These are phyloP conservation scores for Globisporangium splendens DNA, from an alignment of 352 stramenopile species.

Conservation along the genomic window DNA sequence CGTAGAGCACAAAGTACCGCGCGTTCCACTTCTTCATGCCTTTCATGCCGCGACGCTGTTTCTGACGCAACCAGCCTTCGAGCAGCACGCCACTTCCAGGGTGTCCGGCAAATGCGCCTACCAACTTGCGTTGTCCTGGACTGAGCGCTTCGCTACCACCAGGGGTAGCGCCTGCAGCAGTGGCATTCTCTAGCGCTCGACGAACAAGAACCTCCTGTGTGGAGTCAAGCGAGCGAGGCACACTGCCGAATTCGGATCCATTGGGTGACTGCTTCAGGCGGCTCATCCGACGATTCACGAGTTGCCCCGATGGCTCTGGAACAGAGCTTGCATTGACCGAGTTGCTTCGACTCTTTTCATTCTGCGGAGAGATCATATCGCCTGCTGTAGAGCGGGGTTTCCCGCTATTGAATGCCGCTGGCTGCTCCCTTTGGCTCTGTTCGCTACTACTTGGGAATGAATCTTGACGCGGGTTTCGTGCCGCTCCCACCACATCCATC, in stretches of 20 bases:
- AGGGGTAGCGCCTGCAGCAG: constrained; percentile 7
- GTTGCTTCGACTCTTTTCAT: constrained; percentile 3
- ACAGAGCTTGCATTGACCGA: constrained; percentile 13
- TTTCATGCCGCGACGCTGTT: constrained; percentile 73
- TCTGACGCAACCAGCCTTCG: constrained; percentile 79
- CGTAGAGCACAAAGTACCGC: constrained; percentile 79
- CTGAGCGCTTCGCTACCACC: constrained; percentile 22
- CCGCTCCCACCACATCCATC: no score
- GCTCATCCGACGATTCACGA: constrained; percentile 51
- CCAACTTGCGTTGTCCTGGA: constrained; percentile 48
- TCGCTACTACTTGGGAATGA: background rate
- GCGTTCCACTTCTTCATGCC: constrained; percentile 85
- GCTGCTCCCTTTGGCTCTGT: background rate
- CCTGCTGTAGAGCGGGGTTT: background rate
- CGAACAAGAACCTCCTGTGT: constrained; percentile 11
- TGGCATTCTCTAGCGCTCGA: constrained; percentile 19
- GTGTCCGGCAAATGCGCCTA: constrained; percentile 41
- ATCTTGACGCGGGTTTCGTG: background rate
- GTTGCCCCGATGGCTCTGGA: constrained; percentile 4
- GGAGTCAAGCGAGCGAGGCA: constrained; percentile 14
- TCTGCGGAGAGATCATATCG: constrained; percentile 5
- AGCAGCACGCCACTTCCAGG: constrained; percentile 69
- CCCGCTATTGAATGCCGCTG: background rate
- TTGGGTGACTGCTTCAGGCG: constrained; percentile 44
- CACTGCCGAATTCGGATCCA: constrained; percentile 29